phyloP scores from a whole-genome alignment of 305 asterid species.

The Vinca major region DNA sequence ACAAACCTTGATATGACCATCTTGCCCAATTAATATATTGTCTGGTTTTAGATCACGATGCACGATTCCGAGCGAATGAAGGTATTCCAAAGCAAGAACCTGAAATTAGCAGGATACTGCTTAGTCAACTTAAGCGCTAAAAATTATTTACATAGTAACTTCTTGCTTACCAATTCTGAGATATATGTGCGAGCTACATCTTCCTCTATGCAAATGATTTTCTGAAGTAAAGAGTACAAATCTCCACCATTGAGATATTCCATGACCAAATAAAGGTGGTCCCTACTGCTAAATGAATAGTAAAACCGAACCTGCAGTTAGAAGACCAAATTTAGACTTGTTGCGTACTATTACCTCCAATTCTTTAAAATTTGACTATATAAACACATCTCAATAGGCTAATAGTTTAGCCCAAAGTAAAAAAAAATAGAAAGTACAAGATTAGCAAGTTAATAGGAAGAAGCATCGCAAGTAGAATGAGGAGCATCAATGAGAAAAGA shows the following conservation, averaged over 20 bases:
- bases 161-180: slow-evolving; percentile 69
- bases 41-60: slow-evolving; percentile 99
- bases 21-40: slow-evolving; percentile 82
- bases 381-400: too few species aligned
- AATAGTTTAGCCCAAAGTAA: background rate
- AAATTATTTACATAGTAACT: slow-evolving; percentile 15
- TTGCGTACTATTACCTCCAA: too few species aligned
- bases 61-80: slow-evolving; percentile 85
- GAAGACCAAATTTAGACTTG: slow-evolving; percentile 3
- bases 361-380: too few species aligned
- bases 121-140: slow-evolving; percentile 17
- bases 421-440: background rate
- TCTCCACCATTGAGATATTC: slow-evolving; percentile 97
- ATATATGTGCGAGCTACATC: slow-evolving; percentile 71
- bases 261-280: slow-evolving; percentile 92
- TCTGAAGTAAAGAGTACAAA: slow-evolving; percentile 72
- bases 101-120: slow-evolving; percentile 24
- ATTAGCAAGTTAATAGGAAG: background rate
- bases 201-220: slow-evolving; percentile 81
- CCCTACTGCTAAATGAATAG: slow-evolving; percentile 89
- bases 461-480: background rate
- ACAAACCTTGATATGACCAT: slow-evolving; percentile 92
- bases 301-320: slow-evolving; percentile 75
- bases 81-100: slow-evolving; percentile 97
- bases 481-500: background rate